A percentile compares a stretch with the other conserved stretches of the same genome.
These are phyloP conservation scores for Alternaria rosae DNA, from an alignment of 2,329 filamentous ascomycete species.

Conservation along the genomic window DNA sequence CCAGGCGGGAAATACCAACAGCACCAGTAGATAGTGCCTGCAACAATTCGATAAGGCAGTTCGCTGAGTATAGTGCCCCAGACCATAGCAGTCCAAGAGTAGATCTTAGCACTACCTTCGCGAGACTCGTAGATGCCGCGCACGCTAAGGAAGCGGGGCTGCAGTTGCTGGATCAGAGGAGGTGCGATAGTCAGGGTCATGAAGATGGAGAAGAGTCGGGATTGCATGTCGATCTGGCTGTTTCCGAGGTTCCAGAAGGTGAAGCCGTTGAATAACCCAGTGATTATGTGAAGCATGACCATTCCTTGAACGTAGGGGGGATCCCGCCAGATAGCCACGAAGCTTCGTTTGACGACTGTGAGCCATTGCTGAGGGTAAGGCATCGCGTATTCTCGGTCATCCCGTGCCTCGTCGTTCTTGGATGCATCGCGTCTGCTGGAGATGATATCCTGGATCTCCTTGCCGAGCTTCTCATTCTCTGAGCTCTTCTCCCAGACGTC, in stretches of 20 bases:
- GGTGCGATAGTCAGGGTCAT: constrained; percentile 78
- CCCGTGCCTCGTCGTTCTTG: constrained; percentile 46
- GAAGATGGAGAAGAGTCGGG: constrained; percentile 77
- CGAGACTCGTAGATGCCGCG: constrained; percentile 73
- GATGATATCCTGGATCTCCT: constrained; percentile 54
- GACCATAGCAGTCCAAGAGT: constrained; percentile 76
- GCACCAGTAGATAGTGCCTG: constrained; percentile 68
- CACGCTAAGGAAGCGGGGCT: constrained; percentile 73
- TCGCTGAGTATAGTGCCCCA: constrained; percentile 72
- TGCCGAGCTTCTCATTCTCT: constrained; percentile 48
- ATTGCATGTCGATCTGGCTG: constrained; percentile 56
- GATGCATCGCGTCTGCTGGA: constrained; percentile 41
- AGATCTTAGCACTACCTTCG: constrained; percentile 80
- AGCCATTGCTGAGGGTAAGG: constrained; percentile 52
- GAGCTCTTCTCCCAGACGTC: constrained; percentile 54
- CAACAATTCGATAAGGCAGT: constrained; percentile 72
- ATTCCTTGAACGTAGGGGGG: constrained; percentile 65
- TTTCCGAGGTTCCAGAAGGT: constrained; percentile 58
- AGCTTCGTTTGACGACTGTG: constrained; percentile 58
- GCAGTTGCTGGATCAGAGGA: constrained; percentile 77
- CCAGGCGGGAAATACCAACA: constrained; percentile 62
- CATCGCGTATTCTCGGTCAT: constrained; percentile 56
- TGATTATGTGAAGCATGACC: constrained; percentile 62
- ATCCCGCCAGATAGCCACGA: constrained; percentile 70
- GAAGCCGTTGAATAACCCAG: constrained; percentile 59